phyloP scores from a whole-genome alignment of 2,329 filamentous ascomycete species.

The Nemania serpens region DNA sequence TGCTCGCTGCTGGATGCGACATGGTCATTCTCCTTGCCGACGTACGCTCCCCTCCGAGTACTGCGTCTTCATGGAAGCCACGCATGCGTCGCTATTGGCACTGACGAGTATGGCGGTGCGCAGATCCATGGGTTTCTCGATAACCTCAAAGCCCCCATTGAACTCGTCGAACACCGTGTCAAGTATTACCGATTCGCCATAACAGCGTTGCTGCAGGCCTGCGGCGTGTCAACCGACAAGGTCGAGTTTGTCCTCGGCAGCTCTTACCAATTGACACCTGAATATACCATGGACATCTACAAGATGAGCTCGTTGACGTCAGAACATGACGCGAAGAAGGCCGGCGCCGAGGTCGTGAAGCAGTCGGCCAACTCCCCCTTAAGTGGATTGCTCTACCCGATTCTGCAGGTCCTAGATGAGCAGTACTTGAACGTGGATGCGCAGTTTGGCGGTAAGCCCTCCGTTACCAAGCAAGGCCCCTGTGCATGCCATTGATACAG shows the following conservation, averaged over 20 bases:
- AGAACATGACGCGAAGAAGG: constrained; percentile 70
- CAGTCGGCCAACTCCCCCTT: constrained; percentile 78
- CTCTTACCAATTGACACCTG: constrained; percentile 73
- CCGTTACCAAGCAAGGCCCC: not conserved
- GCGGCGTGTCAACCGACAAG: constrained; percentile 77
- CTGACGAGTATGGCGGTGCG: not conserved
- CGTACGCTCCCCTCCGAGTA: constrained; percentile 43
- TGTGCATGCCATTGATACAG: constrained; percentile 3
- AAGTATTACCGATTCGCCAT: constrained; percentile 84
- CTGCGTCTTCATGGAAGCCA: not conserved
- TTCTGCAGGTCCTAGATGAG: constrained; percentile 91
- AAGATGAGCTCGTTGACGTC: constrained; percentile 75
- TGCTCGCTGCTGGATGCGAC: constrained; percentile 82
- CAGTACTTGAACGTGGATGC: constrained; percentile 85
- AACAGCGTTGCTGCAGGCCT: constrained; percentile 73
- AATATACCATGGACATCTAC: constrained; percentile 90
- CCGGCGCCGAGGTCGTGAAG: constrained; percentile 93
- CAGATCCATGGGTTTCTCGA: constrained; percentile 72
- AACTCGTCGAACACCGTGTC: constrained; percentile 80
- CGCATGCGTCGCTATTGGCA: not conserved
- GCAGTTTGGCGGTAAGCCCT: constrained; percentile 72
- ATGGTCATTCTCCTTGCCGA: constrained; percentile 79
- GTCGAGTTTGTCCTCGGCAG: constrained; percentile 85
- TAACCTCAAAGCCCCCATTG: constrained; percentile 84
- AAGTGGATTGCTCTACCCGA: constrained; percentile 77